These are phyloP conservation scores for Gloeophyllum trabeum DNA, from an alignment of 768 basidiomycete species.

Conservation along the genomic window DNA sequence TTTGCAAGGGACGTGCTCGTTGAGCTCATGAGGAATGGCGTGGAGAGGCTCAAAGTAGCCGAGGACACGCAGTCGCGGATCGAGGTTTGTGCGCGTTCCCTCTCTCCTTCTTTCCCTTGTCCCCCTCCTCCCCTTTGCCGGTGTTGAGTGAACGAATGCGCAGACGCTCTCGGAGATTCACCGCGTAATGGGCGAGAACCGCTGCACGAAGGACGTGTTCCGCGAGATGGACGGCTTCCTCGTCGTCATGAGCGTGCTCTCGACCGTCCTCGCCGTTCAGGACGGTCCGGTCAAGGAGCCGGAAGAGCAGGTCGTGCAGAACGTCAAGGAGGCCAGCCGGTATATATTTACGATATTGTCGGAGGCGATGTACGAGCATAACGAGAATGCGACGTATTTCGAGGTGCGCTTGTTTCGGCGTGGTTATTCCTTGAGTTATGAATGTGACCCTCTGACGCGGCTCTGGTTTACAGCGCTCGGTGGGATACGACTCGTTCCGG, in stretches of 20 bases:
- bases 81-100: constrained; percentile 32
- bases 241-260: constrained; percentile 60
- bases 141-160: neutral
- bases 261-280: constrained; percentile 33
- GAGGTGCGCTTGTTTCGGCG: constrained; percentile 31
- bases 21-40: constrained; percentile 55
- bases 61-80: constrained; percentile 32
- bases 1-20: constrained; percentile 65
- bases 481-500: constrained; percentile 56
- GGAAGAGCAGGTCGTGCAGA: constrained; percentile 15
- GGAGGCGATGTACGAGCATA: constrained; percentile 48
- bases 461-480: constrained; percentile 26
- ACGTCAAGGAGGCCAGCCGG: constrained; percentile 38
- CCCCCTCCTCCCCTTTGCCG: too few species aligned
- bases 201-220: constrained; percentile 60
- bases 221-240: constrained; percentile 77
- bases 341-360: constrained; percentile 55
- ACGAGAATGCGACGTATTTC: constrained; percentile 51
- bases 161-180: constrained; percentile 61
- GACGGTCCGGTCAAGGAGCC: constrained; percentile 20
- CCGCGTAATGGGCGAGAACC: constrained; percentile 54
- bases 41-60: constrained; percentile 58
- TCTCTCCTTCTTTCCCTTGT: neutral
- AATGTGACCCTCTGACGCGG: too few species aligned
- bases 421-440: neutral